Evolutionary conservation across 495 filamentous ascomycete species (phyloP).

Genomic region (Lindgomyces ingoldianus): DNA sequence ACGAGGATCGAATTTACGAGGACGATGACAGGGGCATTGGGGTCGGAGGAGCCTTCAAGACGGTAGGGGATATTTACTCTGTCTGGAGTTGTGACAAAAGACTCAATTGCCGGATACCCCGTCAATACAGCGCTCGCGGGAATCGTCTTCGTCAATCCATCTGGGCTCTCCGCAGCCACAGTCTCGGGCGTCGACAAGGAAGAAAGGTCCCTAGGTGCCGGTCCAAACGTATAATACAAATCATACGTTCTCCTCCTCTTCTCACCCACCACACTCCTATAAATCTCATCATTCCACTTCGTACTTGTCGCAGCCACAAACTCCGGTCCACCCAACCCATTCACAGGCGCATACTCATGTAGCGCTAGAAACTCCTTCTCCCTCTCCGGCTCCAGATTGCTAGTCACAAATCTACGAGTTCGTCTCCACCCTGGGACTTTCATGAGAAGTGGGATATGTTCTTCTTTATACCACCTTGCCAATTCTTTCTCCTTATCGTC

Average conservation of each 20-base stretch:
- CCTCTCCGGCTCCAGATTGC: slow-evolving; percentile 51
- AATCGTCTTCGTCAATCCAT: slow-evolving; percentile 55
- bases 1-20: slow-evolving; percentile 76
- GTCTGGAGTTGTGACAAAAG: slow-evolving; percentile 66
- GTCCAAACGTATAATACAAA: slow-evolving; percentile 77
- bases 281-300: slow-evolving; percentile 57
- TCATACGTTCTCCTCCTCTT: slow-evolving; percentile 62
- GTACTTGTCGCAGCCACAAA: slow-evolving; percentile 63
- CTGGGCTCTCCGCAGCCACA: slow-evolving; percentile 39
- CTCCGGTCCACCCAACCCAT: slow-evolving; percentile 64
- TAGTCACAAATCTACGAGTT: slow-evolving; percentile 64
- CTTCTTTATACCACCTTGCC: slow-evolving; percentile 68
- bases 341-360: slow-evolving; percentile 68
- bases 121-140: slow-evolving; percentile 50
- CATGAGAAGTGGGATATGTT: slow-evolving; percentile 69
- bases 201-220: slow-evolving; percentile 66
- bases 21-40: slow-evolving; percentile 66
- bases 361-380: slow-evolving; percentile 61
- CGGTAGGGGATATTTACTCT: slow-evolving; percentile 68
- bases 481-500: slow-evolving; percentile 58
- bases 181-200: slow-evolving; percentile 39
- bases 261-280: slow-evolving; percentile 56
- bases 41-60: slow-evolving; percentile 69
- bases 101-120: slow-evolving; percentile 57
- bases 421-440: slow-evolving; percentile 76